These are phyloP conservation scores for Chlorociboria aeruginascens DNA, from an alignment of 495 filamentous ascomycete species.

Conservation along the genomic window DNA sequence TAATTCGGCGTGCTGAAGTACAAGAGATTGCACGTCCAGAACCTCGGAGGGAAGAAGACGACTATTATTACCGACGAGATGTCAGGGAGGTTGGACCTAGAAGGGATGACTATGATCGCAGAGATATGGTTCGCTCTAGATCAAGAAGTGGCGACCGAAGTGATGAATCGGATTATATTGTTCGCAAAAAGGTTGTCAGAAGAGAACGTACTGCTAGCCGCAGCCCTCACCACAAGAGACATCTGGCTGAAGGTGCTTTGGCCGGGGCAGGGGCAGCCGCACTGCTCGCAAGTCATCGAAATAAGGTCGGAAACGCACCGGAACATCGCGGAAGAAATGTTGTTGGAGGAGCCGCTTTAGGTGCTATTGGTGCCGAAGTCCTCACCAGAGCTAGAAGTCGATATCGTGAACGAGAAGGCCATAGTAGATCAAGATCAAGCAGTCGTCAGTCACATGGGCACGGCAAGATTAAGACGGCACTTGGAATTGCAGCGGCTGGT, in stretches of 20 bases:
- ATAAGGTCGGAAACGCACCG: slow-evolving; percentile 41
- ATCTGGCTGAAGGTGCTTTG: slow-evolving; percentile 77
- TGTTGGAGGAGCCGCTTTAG: slow-evolving; percentile 68
- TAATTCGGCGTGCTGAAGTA: slow-evolving; percentile 55
- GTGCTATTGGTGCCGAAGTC: slow-evolving; percentile 71
- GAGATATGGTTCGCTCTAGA: slow-evolving; percentile 23
- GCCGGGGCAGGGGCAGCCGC: slow-evolving; percentile 69
- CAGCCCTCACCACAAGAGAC: slow-evolving; percentile 52
- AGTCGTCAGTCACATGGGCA: slow-evolving; percentile 40
- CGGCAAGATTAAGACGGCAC: slow-evolving; percentile 48
- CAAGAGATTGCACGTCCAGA: slow-evolving; percentile 32
- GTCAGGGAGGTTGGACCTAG: slow-evolving; percentile 30
- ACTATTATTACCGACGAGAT: slow-evolving; percentile 56
- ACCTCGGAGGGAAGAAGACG: slow-evolving; percentile 33
- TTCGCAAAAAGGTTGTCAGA: slow-evolving; percentile 17
- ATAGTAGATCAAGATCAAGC: slow-evolving; percentile 41
- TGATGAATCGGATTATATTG: slow-evolving; percentile 18
- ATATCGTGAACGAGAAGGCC: slow-evolving; percentile 51
- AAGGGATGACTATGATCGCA: slow-evolving; percentile 43
- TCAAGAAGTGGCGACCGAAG: slow-evolving; percentile 17
- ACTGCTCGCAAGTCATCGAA: slow-evolving; percentile 55
- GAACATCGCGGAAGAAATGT: slow-evolving; percentile 60
- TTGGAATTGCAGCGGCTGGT: slow-evolving; percentile 72
- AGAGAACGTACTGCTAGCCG: slow-evolving; percentile 14
- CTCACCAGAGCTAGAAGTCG: slow-evolving; percentile 59